Conservation (phyloP, 1,284 basidiomycete species). For the Pholiota adiposa region DNA sequence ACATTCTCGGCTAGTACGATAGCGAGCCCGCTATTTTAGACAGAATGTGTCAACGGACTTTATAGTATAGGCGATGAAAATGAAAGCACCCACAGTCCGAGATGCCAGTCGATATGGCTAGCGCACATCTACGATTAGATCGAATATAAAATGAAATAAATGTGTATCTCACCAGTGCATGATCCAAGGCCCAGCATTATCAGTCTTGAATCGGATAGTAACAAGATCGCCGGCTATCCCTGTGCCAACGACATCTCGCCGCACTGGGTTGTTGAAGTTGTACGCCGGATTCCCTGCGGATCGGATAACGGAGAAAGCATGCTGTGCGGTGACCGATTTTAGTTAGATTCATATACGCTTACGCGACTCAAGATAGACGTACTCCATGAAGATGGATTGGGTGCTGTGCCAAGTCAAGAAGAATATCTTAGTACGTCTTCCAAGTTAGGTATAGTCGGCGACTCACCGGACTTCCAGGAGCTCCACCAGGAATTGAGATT, state of each 20-base stretch:
- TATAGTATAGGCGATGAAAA: not conserved
- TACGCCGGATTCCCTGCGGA: conserved; percentile 34
- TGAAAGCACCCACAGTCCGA: conserved; percentile 33
- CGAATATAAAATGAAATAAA: not conserved
- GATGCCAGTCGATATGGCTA: conserved; percentile 53
- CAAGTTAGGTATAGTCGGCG: not conserved
- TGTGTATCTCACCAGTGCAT: conserved; percentile 42
- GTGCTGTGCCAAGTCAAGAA: conserved; percentile 22
- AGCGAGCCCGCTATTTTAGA: conserved; percentile 34
- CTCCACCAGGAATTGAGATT: conserved; percentile 40
- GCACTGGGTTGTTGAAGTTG: conserved; percentile 44
- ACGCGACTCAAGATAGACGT: not conserved
- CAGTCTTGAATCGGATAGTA: conserved; percentile 38
- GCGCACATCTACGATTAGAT: conserved; percentile 6
- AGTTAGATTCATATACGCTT: not conserved
- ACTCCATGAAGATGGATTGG: conserved; percentile 48
- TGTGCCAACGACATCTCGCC: conserved; percentile 15
- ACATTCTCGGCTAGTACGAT: conserved; percentile 43
- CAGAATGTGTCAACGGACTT: no score
- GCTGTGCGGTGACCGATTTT: conserved; percentile 15
- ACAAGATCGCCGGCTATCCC: conserved; percentile 35
- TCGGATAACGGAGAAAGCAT: conserved; percentile 44
- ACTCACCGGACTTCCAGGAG: conserved; percentile 28
- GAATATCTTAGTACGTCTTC: not conserved
- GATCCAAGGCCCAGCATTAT: conserved; percentile 40